These are phyloP conservation scores for Cryptosporidium sp. DNA, from an alignment of 169 alveolate genomes.

Conservation along the genomic window DNA sequence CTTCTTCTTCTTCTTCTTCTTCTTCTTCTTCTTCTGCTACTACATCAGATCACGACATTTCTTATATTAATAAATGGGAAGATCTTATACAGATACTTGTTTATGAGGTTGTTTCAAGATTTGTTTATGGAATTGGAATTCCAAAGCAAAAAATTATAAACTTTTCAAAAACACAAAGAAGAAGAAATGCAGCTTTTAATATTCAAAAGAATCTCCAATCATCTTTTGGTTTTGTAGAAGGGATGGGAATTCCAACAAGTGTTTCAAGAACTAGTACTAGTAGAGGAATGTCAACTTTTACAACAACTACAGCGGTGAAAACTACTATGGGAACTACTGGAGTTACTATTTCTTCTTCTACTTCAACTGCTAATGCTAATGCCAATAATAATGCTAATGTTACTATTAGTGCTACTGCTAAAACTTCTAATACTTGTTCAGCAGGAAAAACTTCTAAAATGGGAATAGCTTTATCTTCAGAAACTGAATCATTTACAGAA, in stretches of 20 bases:
- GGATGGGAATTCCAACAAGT: not conserved
- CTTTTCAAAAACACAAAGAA: conserved; percentile 6
- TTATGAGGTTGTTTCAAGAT: conserved; percentile 48
- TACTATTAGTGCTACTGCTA: no score
- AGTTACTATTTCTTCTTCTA: no score
- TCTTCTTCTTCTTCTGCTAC: not conserved
- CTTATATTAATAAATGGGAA: conserved; percentile 49
- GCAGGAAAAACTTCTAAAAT: no score
- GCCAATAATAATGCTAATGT: no score
- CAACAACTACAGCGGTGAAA: no score
- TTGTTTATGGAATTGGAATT: conserved; percentile 54
- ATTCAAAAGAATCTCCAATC: not conserved
- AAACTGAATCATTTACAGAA: no score
- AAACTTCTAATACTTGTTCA: no score
- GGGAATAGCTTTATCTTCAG: no score
- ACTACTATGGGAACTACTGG: no score
- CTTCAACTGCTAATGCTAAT: no score
- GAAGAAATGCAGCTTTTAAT: not conserved
- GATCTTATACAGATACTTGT: conserved; percentile 41
- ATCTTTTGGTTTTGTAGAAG: not conserved
- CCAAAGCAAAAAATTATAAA: conserved; percentile 41
- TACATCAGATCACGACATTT: conserved; percentile 33
- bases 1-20: not conserved
- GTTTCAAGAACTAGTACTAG: no score
- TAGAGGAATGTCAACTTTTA: not conserved